These are phyloP conservation scores for Mrakia hoshinonis DNA, from an alignment of 768 basidiomycete species.

Conservation along the genomic window DNA sequence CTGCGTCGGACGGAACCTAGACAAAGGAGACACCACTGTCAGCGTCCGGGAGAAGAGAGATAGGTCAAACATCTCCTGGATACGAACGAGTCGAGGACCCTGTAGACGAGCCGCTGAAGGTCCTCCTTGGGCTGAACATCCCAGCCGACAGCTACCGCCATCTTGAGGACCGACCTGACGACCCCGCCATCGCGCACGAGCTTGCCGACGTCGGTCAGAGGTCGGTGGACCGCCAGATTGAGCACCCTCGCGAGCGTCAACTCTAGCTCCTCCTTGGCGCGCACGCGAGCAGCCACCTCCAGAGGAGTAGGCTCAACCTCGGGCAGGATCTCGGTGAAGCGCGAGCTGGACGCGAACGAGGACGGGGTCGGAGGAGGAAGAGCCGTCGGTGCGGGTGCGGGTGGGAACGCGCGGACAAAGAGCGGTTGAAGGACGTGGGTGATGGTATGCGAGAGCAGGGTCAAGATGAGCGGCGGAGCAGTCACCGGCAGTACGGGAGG, in stretches of 20 bases:
- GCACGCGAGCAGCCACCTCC: background rate
- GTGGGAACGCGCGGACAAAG: slow-evolving; percentile 13
- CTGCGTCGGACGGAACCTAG: slow-evolving; percentile 13
- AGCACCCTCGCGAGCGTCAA: slow-evolving; percentile 3
- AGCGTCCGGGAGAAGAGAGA: background rate
- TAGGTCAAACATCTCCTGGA: background rate
- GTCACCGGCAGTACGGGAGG: slow-evolving; percentile 18
- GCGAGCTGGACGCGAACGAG: background rate
- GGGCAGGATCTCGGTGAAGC: slow-evolving; percentile 13
- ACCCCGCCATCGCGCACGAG: slow-evolving; percentile 26
- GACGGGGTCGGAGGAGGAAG: background rate
- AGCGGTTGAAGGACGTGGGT: slow-evolving; percentile 18
- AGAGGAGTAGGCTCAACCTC: background rate
- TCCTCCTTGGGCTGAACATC: background rate
- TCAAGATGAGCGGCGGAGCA: slow-evolving; percentile 18
- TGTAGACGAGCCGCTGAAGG: background rate
- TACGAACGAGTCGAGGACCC: slow-evolving; percentile 24
- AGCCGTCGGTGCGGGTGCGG: background rate
- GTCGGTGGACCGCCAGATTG: background rate
- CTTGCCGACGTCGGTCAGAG: slow-evolving; percentile 19
- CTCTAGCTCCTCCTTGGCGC: background rate
- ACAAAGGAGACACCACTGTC: background rate
- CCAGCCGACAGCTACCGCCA: slow-evolving; percentile 22
- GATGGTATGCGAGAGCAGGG: slow-evolving; percentile 20
- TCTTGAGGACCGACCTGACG: slow-evolving; percentile 12